Evolutionary conservation across 192 early-diverging fungal genomes (phyloP).

Genomic region (Chytriomyces sp.): DNA sequence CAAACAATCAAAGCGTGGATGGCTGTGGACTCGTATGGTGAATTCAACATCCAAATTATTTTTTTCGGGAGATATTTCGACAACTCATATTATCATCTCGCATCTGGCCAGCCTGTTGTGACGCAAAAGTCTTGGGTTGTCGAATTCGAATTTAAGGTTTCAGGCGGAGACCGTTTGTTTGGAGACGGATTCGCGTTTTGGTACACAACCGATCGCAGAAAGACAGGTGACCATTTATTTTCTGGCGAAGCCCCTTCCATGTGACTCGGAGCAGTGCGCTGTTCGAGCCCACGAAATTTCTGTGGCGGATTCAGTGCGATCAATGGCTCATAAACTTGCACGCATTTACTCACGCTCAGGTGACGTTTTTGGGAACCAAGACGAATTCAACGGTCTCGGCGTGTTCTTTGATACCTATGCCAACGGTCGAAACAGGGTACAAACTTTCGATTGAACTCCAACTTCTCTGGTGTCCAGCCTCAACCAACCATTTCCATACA

Average conservation of each 20-base stretch:
- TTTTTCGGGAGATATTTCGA: too few species aligned
- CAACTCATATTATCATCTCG: too few species aligned
- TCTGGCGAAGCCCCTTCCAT: background rate
- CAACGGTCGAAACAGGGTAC: constrained; percentile 70
- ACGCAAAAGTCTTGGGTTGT: constrained; percentile 73
- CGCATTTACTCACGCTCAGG: constrained; percentile 49
- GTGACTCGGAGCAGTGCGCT: too few species aligned
- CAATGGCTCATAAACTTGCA: background rate
- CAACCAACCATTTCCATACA: background rate
- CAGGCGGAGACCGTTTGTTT: constrained; percentile 75
- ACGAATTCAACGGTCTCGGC: constrained; percentile 90
- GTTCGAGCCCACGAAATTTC: too few species aligned
- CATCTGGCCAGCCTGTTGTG: constrained; percentile 39
- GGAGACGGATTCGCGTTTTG: constrained; percentile 99
- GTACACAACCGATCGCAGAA: constrained; percentile 74
- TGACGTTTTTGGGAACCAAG: constrained; percentile 86
- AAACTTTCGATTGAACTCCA: background rate
- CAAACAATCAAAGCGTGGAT: constrained; percentile 77
- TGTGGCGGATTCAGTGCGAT: background rate
- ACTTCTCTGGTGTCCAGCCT: background rate
- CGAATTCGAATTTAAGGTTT: constrained; percentile 93
- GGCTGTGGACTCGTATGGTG: constrained; percentile 72
- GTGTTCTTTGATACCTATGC: constrained; percentile 97
- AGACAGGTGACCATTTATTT: constrained; percentile 34
- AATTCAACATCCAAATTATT: background rate